Evolutionary conservation across 768 basidiomycete genomes (phyloP), one percentile per base, ranked within the genome.

Genomic region (Russula olivacea): DNA sequence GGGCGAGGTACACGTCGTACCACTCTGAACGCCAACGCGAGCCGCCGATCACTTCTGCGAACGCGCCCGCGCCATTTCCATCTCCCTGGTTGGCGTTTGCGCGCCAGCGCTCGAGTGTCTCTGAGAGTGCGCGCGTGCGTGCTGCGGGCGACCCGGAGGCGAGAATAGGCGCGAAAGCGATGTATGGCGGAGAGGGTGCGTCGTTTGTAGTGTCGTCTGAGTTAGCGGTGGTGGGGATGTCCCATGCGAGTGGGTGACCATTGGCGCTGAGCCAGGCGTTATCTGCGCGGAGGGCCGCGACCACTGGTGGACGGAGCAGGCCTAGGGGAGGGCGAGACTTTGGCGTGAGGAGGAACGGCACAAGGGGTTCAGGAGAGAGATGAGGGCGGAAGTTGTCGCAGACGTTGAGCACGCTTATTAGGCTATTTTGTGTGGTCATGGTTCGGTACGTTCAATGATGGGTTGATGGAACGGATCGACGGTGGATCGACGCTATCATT

Each of bases 21-120:
- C 83, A 74, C 78, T 99, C 97, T 61, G 80, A 77, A 50, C 95
- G 78, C 95, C 96, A 98, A 60, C 93, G 89, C 66, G 73, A 78
- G 17, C 83, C 84, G 4, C 88, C 87, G 71, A 91, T 88, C 34
- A 85, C 78, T 57, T 85, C 81, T 19, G 80, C 69, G 67, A 87
- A 90, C 32, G 83, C 69, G 8, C 80, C 83, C 5, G 72, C 76
- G 69, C 89, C 86, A 10, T 19, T 28, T 6, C 28, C 41, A 4
- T 21, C 9, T 19, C 45, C 34, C 4, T 19, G 36, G 30, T 64
- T 64, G 23, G 63, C 63, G 10, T 32, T 48, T 15, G 60, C 55
- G 48, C 88, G 81, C 91, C 91, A 93, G 49, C 83, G 80, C 71
- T 85, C 83, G 71, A 87, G 89, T 19, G 92, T 73, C 66, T 81